Evolutionary conservation across 2,329 filamentous ascomycete species (phyloP), one percentile per base, ranked within the genome.

Genomic region (Ophiostoma quercus): DNA sequence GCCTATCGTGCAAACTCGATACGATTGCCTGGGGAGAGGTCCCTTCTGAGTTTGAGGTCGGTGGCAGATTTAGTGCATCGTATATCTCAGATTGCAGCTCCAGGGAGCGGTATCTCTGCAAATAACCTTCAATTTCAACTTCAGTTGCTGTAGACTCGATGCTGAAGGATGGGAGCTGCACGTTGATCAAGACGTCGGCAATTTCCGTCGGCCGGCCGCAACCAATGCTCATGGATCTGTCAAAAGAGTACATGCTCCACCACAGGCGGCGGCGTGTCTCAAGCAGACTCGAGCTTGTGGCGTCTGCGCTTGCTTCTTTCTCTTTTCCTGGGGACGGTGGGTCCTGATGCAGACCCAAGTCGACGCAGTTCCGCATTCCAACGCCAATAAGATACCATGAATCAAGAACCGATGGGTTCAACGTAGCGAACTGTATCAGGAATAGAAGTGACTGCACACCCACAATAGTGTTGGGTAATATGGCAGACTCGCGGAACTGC

Each of bases 161-260:
- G 8, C 72, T 71, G 34, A 75, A 75, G 1, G 71, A 72, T 11
- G 74, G 74, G 25, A 75, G 67, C 29, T 65, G 67, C 25, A 73
- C 72, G 12, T 69, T 70, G 62, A 75, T 74, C 14, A 75, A 67
- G 7, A 69, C 68, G 66, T 75, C 74, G 32, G 74, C 71, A 60
- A 75, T 74, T 66, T 75, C 74, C 1, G 72, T 73, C 0, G 74
- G 73, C 8, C 74, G 73, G 0, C 74, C 73, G 25, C 72, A 74
- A 5, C 74, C 74, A 9, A 75, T 68, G 54, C 71, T 73, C 70
- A 75, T 73, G 25, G 74, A 75, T 2, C 74, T 71, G 68, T 75
- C 74, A 51, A 75, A 75, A 16, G 74, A 75, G 69, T 74, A 75
- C 74, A 75, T 75, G 70, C 74, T 75, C 74, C 74, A 75, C 74